These are phyloP conservation scores for Ophidiomyces ophidiicola DNA, from an alignment of 2,329 filamentous ascomycete genomes.

Conservation along the genomic window DNA sequence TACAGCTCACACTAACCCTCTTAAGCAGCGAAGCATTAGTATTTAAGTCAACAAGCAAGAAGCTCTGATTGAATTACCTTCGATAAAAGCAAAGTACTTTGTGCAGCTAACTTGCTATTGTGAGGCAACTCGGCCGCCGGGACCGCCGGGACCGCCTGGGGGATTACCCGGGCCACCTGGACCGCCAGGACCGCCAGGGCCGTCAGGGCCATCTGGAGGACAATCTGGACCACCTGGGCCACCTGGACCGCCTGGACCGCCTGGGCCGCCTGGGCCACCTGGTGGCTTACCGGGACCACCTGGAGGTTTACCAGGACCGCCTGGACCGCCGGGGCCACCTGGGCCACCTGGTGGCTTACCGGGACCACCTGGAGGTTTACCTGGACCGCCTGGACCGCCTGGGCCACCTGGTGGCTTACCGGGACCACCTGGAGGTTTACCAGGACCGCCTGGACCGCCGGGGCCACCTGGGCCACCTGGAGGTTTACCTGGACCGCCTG, in stretches of 20 bases:
- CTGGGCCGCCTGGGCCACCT: not conserved
- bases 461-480: not conserved
- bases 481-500: not conserved
- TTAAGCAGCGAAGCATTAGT: too few relatives aligned
- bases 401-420: not conserved
- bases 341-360: not conserved
- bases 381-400: not conserved
- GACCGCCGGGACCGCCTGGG: slow-evolving; percentile 3
- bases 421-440: not conserved
- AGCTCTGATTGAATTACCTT: too few relatives aligned
- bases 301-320: slow-evolving; percentile 1
- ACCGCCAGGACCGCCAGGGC: not conserved
- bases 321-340: not conserved
- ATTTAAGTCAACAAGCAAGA: too few relatives aligned
- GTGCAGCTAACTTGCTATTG: too few relatives aligned
- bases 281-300: not conserved
- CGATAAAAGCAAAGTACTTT: too few relatives aligned
- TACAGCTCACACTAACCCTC: too few relatives aligned
- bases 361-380: not conserved
- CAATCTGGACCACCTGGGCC: not conserved
- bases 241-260: not conserved
- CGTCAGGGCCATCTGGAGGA: slow-evolving; percentile 1
- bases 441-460: not conserved
- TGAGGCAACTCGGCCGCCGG: not conserved
- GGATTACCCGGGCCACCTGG: not conserved